Evolutionary conservation across 2,329 filamentous ascomycete genomes (phyloP), one percentile per base, ranked within the genome.

Genomic region (Penicillium sp.): DNA sequence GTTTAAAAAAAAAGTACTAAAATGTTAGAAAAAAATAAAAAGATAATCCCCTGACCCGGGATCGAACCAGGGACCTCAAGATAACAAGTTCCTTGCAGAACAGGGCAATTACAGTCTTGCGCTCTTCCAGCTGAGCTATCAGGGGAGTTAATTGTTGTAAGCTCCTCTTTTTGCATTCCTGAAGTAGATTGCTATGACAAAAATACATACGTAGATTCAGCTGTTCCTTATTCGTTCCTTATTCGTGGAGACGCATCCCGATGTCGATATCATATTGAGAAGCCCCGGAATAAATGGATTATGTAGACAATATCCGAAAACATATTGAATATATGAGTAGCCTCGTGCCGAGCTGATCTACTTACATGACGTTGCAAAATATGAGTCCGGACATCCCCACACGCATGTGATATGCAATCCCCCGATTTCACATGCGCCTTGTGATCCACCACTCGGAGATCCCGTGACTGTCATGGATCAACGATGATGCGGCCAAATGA

Each of bases 381-480:
- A 9, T 36, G 36, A 50, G n/a, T 27, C 27, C 25, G 38, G 10
- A 10, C 33, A 41, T 41, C 44, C 35, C 25, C 51, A 53, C 25
- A 10, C 23, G 53, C 53, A 56, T 51, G 53, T 56, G 53, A 53
- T 36, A 21, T 54, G 9, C 31, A 15, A 35, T 35, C 33, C 27
- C 25, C 25, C 13, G n/a, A n/a, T 51, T 58, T 60, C 55, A 60
- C 58, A 60, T 60, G 58, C 50, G 25, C 15, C 44, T 2, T n/a
- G 9, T 17, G 29, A 55, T 51, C 48, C n/a, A 44, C 27, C 45
- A 35, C 2, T 31, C 29, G 39, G 49, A 33, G 49, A 66, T 67
- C 68, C 63, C 68, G 68, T 70, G 68, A 70, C 66, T 59, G 2
- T 2, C 27, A 7, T 54, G 68, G 68, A 68, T 61, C 61, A 70